Evolutionary conservation across 805 yeast genomes (phyloP).

Genomic region (Wickerhamomyces subpelliculosus): DNA sequence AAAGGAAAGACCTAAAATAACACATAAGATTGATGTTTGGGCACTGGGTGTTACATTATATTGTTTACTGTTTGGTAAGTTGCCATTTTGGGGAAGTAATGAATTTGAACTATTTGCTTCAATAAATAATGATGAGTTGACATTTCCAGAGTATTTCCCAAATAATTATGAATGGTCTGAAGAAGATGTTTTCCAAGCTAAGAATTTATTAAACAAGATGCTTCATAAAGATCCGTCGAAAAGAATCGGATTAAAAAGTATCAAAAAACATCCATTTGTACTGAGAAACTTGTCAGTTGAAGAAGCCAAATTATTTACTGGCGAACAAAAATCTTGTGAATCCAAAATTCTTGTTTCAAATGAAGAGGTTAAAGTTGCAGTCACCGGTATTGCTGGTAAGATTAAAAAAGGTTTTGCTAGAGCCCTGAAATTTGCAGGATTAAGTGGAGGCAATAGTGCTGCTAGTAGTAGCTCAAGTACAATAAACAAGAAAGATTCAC

Average conservation of each 20-base stretch:
- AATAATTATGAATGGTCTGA: conserved; percentile 21
- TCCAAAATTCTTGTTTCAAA: conserved; percentile 47
- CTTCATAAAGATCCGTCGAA: conserved; percentile 62
- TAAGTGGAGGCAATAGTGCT: neutral
- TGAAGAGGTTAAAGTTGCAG: conserved; percentile 71
- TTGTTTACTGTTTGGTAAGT: conserved; percentile 78
- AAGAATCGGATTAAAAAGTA: conserved; percentile 63
- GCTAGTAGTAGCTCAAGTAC: neutral
- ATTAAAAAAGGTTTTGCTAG: conserved; percentile 30
- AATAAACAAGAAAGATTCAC: neutral
- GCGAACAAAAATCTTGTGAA: conserved; percentile 21
- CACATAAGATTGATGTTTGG: conserved; percentile 93
- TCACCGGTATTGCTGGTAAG: conserved; percentile 71
- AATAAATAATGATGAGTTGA: conserved; percentile 56
- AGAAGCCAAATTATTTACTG: conserved; percentile 15
- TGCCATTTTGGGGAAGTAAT: conserved; percentile 84
- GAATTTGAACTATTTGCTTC: conserved; percentile 82
- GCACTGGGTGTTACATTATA: conserved; percentile 89
- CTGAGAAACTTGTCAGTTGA: conserved; percentile 31
- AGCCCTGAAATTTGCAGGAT: conserved; percentile 21
- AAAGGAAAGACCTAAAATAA: conserved; percentile 42
- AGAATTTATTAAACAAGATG: conserved; percentile 54
- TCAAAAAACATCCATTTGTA: conserved; percentile 72
- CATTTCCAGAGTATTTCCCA: conserved; percentile 55
- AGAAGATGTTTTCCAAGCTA: conserved; percentile 35